Conservation (phyloP, 2,329 filamentous ascomycete genomes). For the Arthrobotrys conoides region DNA sequence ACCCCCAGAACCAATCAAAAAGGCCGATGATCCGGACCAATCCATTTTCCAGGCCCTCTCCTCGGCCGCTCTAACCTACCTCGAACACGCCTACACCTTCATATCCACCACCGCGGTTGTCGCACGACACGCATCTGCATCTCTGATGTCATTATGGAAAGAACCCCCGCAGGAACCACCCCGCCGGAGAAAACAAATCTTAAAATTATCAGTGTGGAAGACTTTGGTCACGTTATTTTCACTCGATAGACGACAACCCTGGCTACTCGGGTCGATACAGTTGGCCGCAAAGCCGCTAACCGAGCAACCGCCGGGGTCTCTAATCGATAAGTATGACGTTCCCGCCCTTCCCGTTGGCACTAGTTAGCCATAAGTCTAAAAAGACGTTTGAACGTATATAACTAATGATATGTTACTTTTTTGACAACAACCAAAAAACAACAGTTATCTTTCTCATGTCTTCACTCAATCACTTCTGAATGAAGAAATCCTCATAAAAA, state of each 20-base stretch:
- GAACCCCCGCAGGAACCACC: constrained; percentile 55
- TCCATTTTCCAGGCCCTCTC: constrained; percentile 33
- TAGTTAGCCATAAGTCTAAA: constrained; percentile 23
- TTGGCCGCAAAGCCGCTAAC: constrained; percentile 61
- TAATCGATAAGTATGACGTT: constrained; percentile 62
- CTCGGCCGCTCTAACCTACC: constrained; percentile 42
- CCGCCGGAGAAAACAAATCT: constrained; percentile 59
- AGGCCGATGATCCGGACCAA: constrained; percentile 35
- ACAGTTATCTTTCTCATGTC: constrained; percentile 69
- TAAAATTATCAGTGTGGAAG: constrained; percentile 61
- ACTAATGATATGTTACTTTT: constrained; percentile 4
- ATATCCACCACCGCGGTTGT: constrained; percentile 57
- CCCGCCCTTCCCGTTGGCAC: constrained; percentile 20
- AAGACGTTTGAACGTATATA: constrained; percentile 3
- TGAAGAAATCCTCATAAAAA: constrained; percentile 68
- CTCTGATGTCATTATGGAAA: constrained; percentile 61
- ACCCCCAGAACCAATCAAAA: constrained; percentile 51
- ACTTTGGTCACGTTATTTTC: constrained; percentile 61
- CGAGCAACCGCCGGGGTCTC: constrained; percentile 59
- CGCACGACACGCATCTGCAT: constrained; percentile 50
- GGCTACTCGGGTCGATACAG: constrained; percentile 61
- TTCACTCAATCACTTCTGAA: constrained; percentile 68
- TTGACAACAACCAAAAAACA: constrained; percentile 20
- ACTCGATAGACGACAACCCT: constrained; percentile 62
- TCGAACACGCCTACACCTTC: constrained; percentile 60